Base-by-base conservation (phyloP, 2,329 filamentous ascomycete genomes). In the Epichloe uncinata region DNA sequence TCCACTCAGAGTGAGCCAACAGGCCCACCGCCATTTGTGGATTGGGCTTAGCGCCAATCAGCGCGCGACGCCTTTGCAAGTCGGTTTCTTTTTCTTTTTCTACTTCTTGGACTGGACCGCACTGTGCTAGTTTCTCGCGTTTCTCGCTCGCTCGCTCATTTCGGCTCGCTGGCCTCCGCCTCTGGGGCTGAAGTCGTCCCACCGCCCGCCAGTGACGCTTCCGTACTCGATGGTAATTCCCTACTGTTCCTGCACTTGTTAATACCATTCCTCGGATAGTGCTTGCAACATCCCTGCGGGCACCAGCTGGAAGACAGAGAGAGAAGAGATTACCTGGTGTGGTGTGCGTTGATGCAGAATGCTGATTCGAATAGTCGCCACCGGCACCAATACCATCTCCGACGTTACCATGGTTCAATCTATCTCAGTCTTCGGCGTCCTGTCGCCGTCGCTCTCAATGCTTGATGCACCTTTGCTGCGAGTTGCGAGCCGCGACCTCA, bases 41-140 rank as follows among this genome's bases (percentile, higher is more conserved):
- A 7, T 36, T 5, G 3, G 37, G 50, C 2, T 16, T 33, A 47
- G 50, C 42, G 42, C 42, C 46, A 47, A 42, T 46, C 46, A 52
- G 42, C 13, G 20, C 37, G 42, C 33, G 42, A 42, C 36, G 46
- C 38, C 36, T 38, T 42, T 20, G 38, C n/a, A n/a, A 40, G 16
- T 42, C 20, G 26, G 16, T n/a, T 35, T 15, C 12, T 42, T 18
- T 38, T 37, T 38, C 30, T 30, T 33, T 37, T 16, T 18, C 9
- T n/a, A n/a, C 3, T 12, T 12, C 48, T 41, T 34, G 15, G 7
- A 11, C 40, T 30, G n/a, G 6, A 26, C 22, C 22, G 26, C 26
- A 30, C 26, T 30, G 26, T 30, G 26, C 26, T 30, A 3, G 7
- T 30, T 30, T 30, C 26, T 30, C 26, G 26, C 26, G n/a, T n/a